A percentile compares a stretch with the other conserved stretches of the same genome.
Evolutionary conservation across 306 rosid genomes (phyloP).

Genomic region (Leucaena leucocephala): DNA sequence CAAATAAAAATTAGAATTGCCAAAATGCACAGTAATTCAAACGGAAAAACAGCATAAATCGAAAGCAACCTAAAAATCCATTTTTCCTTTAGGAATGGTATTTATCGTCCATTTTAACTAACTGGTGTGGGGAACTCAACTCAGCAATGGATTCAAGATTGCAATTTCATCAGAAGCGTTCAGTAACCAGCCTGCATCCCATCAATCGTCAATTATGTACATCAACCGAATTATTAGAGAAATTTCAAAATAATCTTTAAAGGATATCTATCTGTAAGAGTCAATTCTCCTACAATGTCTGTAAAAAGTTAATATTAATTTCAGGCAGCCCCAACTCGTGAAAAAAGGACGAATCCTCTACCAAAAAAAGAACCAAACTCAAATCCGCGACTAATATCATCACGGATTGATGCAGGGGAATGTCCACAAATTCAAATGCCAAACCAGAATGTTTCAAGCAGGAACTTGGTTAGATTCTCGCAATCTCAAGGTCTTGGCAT

Average conservation of each 20-base stretch:
- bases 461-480: constrained; percentile 48
- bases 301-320: constrained; percentile 25
- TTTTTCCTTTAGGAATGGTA: not conserved
- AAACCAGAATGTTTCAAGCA: constrained; percentile 50
- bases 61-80: not conserved
- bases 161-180: not conserved
- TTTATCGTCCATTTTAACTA: constrained; percentile 14
- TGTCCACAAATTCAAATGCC: constrained; percentile 30
- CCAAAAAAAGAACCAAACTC: constrained; percentile 21
- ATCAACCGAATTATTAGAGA: constrained; percentile 37
- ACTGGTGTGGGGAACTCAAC: not conserved
- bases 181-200: constrained; percentile 4
- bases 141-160: not conserved
- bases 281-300: constrained; percentile 34
- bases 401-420: constrained; percentile 30
- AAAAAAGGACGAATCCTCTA: not conserved
- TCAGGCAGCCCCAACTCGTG: not conserved
- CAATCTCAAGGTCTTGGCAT: constrained; percentile 55
- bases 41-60: not conserved
- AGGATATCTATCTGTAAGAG: not conserved
- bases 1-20: not conserved
- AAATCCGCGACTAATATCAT: constrained; percentile 24
- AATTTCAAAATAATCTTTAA: constrained; percentile 10
- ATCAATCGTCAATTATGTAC: constrained; percentile 30
- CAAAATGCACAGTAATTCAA: not conserved